Evolutionary conservation across 768 basidiomycete species (phyloP), one percentile per base, ranked within the genome.

Genomic region (Amyloporia xantha): DNA sequence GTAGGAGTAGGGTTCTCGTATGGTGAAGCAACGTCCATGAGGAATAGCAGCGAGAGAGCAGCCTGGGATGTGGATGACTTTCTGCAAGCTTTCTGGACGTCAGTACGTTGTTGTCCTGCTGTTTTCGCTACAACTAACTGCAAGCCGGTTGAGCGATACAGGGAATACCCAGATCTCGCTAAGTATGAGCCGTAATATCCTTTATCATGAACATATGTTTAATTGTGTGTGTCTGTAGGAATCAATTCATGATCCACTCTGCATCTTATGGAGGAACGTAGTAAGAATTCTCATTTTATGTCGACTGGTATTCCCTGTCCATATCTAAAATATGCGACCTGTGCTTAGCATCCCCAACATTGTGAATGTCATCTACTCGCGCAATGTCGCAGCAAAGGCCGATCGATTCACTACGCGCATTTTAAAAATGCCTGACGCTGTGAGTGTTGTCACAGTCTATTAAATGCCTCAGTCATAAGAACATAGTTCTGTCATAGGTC

Each of bases 1-100:
- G 42, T 44, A 10, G 42, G 42, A n/a, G 42, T 27, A 4, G 42
- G 25, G 3, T 28, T 26, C 17, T 27, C 42, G 10, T 44, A 27
- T 44, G 42, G 42, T n/a, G 10, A 3, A n/a, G n/a, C 19, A 11
- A 44, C 24, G 24, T 44, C 42, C 12, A 15, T 27, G 25, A 23
- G 25, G 26, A 44, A 44, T 26, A 27, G 25, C 20, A 44, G 42
- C 27, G 42, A 44, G 24, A 17, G 42, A 17, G 42, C 42, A 26
- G 42, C 42, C 20, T 44, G 42, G 42, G 42, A 44, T 25, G 20
- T 44, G 24, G 42, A 44, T 30, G 42, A 44, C 42, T 44, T 44
- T 10, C 24, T 44, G n/a, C 42, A 27, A 33, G 30, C 30, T 15
- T 33, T 33, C 30, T 33, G 30, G 30, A 15, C 15, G 30, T 33